Conservation (phyloP, 805 yeast species). For the Yarrowia sp. region DNA sequence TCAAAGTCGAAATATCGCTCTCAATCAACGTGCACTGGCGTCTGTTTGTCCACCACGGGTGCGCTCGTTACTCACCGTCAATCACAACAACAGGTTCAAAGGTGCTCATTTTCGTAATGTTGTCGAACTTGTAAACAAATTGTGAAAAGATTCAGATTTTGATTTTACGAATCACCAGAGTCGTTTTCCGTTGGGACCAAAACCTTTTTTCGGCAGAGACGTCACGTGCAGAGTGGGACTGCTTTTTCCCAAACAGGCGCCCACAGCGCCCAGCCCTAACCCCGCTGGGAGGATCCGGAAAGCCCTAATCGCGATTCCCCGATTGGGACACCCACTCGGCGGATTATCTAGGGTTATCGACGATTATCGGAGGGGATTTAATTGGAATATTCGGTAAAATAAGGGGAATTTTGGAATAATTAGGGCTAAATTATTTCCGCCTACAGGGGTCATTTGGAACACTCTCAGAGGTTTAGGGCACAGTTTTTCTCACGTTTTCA, state of each 20-base stretch:
- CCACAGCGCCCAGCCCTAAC: background rate
- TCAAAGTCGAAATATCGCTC: no score
- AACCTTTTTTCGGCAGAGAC: slow-evolving; percentile 36
- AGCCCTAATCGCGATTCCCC: background rate
- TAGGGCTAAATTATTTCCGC: no score
- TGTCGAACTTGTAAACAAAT: slow-evolving; percentile 35
- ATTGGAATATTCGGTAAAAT: background rate
- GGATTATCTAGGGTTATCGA: background rate
- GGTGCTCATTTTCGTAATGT: slow-evolving; percentile 65
- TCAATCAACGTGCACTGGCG: no score
- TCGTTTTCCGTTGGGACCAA: slow-evolving; percentile 37
- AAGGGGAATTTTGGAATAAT: no score
- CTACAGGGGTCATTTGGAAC: no score
- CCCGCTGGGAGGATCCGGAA: background rate
- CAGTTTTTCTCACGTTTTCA: no score
- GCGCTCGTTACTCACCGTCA: slow-evolving; percentile 71
- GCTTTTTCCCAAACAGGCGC: slow-evolving; percentile 25
- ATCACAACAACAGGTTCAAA: slow-evolving; percentile 96
- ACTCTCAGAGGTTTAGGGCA: no score
- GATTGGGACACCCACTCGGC: slow-evolving; percentile 18
- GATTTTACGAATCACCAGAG: slow-evolving; percentile 36
- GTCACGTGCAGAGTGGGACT: slow-evolving; percentile 40
- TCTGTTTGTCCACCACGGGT: background rate
- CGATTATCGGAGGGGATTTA: background rate
- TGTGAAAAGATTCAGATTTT: slow-evolving; percentile 38